Base-by-base conservation (phyloP, 2,329 filamentous ascomycete genomes). In the Acarospora socialis region DNA sequence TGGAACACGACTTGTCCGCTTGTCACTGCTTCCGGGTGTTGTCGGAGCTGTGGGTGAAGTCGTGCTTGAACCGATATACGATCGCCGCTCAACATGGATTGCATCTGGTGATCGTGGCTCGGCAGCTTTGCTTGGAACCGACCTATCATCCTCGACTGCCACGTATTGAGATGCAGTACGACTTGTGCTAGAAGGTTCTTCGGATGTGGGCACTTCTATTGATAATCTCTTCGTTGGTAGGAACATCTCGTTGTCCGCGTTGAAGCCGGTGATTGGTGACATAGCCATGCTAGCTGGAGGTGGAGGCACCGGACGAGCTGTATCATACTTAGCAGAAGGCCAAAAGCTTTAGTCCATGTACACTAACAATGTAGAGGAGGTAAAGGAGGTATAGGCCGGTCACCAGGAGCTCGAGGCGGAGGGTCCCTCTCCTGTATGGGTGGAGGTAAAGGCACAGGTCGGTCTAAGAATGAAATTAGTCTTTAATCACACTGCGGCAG, bases 211-310 rank as follows among this genome's bases (percentile, higher is more conserved):
- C 26, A 32, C 5, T 13, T 54, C 54, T 26, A 58, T 42, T 12
- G 60, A 65, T 32, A 47, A 56, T 45, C 42, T 65, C 54, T 30
- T 61, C 55, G 42, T 56, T 52, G 46, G 66, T 49, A 47, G 56
- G 7, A 79, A 83, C 46, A 84, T 60, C 53, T 94, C 87, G 51
- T 94, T 86, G 45, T 92, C 86, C 25, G 86, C 90, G 51, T 80
- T 81, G 2, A 83, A 92, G 18, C 83, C 84, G 38, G 78, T 68
- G 36, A 75, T 82, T 27, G 74, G 75, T 23, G 81, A 81, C 28
- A 67, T 63, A 10, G 70, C 50, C 25, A 62, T 60, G 21, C 66
- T 58, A 22, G 68, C 59, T 30, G 68, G 63, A 23, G 61, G 61
- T 20, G 62, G 61, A 29, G 70, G 70, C 2, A 65, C 61, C 27